Base-by-base conservation (phyloP, 106 monocot genomes). In the Dactylorhiza incarnata region DNA sequence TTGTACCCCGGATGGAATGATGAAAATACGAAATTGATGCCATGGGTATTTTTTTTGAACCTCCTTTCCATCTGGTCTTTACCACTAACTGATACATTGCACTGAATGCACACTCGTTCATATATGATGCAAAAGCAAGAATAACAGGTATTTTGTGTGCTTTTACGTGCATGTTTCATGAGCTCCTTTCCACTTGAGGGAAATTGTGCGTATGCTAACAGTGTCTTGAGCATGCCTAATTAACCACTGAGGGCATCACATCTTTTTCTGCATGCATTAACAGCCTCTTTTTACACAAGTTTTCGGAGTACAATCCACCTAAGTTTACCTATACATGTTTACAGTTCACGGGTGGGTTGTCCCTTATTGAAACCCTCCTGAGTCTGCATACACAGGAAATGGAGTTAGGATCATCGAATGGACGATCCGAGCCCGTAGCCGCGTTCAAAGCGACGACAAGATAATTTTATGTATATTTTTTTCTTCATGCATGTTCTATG, bases 21-120 rank as follows among this genome's bases (percentile, higher is more conserved):
- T 44, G 89, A 89, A 52, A 83, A 86, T 79, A 56, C 76, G 29
- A 89, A 86, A 52, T 49, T 89, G 68, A 76, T 83, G 74, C 78
- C 83, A 51, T 86, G 89, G 89, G 89, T 89, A 83, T 81, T 59
- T 26, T 59, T 26, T 20, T n/a, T 58, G 58, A 58, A 58, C n/a
- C 53, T 20, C 58, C 22, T 7, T 58, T 58, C 58, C 22, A n/a
- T 11, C 58, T 22, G 19, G 8, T 29, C 15, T n/a, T 37, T 37
- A 37, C 19, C 19, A 22, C n/a, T 19, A 22, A 20, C n/a, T 58
- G n/a, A 22, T 58, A 58, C 19, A 20, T 58, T 58, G 20, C 58
- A 19, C 58, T 19, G 58, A 58, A 7, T 58, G 20, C 20, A 22
- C 22, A 22, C 5, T 20, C 17, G n/a, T 58, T 58, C n/a, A 22